Evolutionary conservation across 352 stramenopile genomes (phyloP), one percentile per base, ranked within the genome.

Genomic region (Thalassiosira livingstoniorum): DNA sequence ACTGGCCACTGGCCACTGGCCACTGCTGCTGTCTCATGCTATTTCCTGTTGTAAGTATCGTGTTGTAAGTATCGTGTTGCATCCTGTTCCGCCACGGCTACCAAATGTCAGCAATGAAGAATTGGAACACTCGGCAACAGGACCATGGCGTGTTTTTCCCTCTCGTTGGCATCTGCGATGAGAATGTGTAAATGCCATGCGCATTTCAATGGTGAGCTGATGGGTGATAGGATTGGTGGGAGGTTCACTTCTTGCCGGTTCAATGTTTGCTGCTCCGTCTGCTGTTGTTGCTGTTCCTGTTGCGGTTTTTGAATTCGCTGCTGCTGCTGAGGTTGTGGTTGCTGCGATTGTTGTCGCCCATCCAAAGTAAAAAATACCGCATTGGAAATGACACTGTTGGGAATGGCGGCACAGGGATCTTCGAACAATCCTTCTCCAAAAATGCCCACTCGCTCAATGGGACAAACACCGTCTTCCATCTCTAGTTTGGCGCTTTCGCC

Each of bases 101-200:
- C n/a, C n/a, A n/a, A n/a, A n/a, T n/a, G n/a, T n/a, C n/a, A n/a
- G n/a, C n/a, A n/a, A 23, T 86, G 78, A n/a, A 81, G 57, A 73
- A 86, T 82, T 29, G 64, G 21, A 27, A 75, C 29, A 67, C 62
- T 76, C 55, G 88, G 88, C 15, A 93, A 68, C 32, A 93, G 64
- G 3, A 91, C 80, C 78, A 79, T 90, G 15, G 89, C 89, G 68
- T 93, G 89, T 72, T 92, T 93, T 60, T 91, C 80, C 57, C 58
- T 54, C 11, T 80, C 68, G 78, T 53, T 53, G 15, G 78, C 72
- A 85, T 91, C 78, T 7, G 87, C 66, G 25, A 93, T 84, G n/a
- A 93, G 77, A 70, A 93, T 89, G 34, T 93, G 81, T 18, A 93
- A 68, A 80, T 91, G 82, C 88, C 88, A 93, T 80, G 90, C 65